Conservation (phyloP, 768 basidiomycete genomes). For the Favolaschia claudopus region DNA sequence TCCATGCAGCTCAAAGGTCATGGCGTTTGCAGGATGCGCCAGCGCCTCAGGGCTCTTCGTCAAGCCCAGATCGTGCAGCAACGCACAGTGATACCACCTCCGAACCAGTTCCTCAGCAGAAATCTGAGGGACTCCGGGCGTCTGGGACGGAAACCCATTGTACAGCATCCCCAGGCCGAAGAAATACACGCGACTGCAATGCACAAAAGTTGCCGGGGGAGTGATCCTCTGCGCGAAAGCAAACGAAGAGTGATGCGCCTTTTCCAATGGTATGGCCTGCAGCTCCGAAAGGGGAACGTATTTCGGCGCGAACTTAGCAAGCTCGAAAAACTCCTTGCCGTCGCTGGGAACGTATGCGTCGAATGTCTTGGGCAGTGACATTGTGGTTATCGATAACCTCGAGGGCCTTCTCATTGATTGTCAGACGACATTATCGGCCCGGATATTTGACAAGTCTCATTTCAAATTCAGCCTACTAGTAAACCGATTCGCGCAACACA, state of each 20-base stretch:
- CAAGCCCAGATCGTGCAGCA: conserved; percentile 13
- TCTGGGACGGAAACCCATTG: conserved; percentile 10
- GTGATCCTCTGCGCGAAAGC: conserved; percentile 10
- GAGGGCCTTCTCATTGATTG: no score
- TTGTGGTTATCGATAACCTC: no score
- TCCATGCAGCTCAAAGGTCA: conserved; percentile 16
- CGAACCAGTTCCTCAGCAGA: not conserved
- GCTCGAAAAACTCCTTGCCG: conserved; percentile 9
- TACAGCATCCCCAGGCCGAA: conserved; percentile 7
- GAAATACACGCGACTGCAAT: conserved; percentile 15
- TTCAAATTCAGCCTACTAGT: no score
- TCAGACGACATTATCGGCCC: no score
- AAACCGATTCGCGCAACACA: no score
- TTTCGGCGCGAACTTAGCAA: conserved; percentile 5
- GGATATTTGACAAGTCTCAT: no score
- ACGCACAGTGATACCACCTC: conserved; percentile 15
- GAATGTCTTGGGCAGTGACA: conserved; percentile 11
- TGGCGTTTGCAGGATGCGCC: conserved; percentile 10
- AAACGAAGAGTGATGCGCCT: not conserved
- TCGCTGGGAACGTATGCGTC: conserved; percentile 17
- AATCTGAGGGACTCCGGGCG: conserved; percentile 11
- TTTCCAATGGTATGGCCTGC: conserved; percentile 2
- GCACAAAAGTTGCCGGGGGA: conserved; percentile 3
- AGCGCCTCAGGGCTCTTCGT: conserved; percentile 8
- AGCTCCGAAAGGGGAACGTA: conserved; percentile 2